Evolutionary conservation across 2,329 filamentous ascomycete genomes (phyloP), one percentile per base, ranked within the genome.

Genomic region (Fusarium sp.): DNA sequence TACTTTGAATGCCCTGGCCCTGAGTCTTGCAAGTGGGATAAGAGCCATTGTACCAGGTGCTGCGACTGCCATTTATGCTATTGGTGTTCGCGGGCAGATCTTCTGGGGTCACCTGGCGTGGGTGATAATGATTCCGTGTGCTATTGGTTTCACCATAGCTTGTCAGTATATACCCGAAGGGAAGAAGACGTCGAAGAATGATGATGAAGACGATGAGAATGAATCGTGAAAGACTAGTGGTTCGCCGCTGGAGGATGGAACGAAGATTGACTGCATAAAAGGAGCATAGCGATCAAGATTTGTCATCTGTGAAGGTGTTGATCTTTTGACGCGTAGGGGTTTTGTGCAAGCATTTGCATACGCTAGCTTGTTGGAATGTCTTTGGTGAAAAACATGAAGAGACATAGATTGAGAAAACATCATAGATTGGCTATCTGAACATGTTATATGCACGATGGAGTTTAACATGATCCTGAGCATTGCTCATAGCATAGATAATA

Each of bases 51-150:
- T 87, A 0, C 93, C 93, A 0, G 91, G 88, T 0, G 74, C 89
- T 0, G 90, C 92, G 45, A 87, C 91, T 0, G 91, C 85, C 54
- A 74, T 95, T 7, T 95, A 89, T 70, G 92, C 93, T 0, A 74
- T 89, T 2, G 91, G 92, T 3, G 89, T 90, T 5, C 85, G 87
- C 42, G 85, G 86, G 17, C 87, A 91, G 67, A 86, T 91, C 59
- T 74, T 92, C 0, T 78, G 85, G 41, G 92, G 93, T 0, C 89
- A 95, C 70, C 65, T 82, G 3, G 79, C 75, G 3, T 82, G 80
- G 80, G 73, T 73, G 9, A 70, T 82, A 23, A 74, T 82, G 4
- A 76, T 80, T 2, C 78, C 78, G 3, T 61, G 81, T 30, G 74
- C 80, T 8, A 67, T 69, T 18, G 73, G 73, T 1, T 78, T 81